Evolutionary conservation across 192 early-diverging fungal species (phyloP).

Genomic region (Gonapodya sp.): DNA sequence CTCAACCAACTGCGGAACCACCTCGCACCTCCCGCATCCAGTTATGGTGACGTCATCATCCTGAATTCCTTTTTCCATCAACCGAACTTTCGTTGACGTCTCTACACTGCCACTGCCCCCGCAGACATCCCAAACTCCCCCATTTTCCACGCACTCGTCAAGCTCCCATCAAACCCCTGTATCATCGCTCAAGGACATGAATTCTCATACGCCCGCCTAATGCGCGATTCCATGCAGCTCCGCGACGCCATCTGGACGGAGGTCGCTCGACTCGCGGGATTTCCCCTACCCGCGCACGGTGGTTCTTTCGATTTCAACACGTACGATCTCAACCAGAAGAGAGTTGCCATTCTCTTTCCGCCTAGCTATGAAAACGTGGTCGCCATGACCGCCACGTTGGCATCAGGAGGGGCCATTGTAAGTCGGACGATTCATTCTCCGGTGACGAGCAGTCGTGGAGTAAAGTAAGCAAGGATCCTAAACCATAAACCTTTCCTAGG

Average conservation of each 20-base stretch:
- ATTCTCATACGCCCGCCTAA: slow-evolving; percentile 5
- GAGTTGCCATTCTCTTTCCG: slow-evolving; percentile 34
- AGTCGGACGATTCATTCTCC: slow-evolving; percentile 56
- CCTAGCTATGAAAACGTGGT: slow-evolving; percentile 23
- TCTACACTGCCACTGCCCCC: not conserved
- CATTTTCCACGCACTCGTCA: not conserved
- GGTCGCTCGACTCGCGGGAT: not conserved
- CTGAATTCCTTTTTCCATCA: not conserved
- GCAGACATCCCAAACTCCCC: not conserved
- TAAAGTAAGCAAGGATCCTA: not conserved
- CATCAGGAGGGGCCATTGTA: slow-evolving; percentile 28
- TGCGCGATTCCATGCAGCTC: not conserved
- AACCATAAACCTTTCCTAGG: slow-evolving; percentile 51
- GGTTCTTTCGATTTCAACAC: slow-evolving; percentile 27
- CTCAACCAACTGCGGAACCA: not conserved
- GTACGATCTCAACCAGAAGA: slow-evolving; percentile 26
- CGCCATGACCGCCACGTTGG: not conserved
- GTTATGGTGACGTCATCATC: not conserved
- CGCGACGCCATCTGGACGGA: not conserved
- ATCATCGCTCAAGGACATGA: not conserved
- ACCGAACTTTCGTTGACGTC: too few species aligned
- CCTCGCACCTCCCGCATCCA: not conserved
- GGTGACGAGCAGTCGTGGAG: not conserved
- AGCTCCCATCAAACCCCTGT: not conserved
- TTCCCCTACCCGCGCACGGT: not conserved